Conservation (phyloP, 1,284 basidiomycete genomes). For the Leucoagaricus sp. region DNA sequence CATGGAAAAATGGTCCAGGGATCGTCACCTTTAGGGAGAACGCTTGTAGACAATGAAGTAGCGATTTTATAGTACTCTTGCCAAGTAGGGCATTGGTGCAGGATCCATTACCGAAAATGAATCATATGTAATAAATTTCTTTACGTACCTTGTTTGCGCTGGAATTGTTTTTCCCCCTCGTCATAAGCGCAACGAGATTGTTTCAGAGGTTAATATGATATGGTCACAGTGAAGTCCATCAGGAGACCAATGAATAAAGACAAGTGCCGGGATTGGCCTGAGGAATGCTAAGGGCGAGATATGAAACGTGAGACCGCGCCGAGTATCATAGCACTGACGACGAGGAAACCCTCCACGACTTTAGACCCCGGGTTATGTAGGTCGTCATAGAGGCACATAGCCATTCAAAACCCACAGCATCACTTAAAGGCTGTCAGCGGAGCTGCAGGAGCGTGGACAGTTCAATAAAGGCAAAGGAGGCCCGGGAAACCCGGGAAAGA, state of each 20-base stretch:
- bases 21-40: neutral
- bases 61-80: neutral
- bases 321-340: neutral
- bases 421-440: too few species aligned
- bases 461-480: neutral
- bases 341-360: neutral
- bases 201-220: neutral
- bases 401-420: too few species aligned
- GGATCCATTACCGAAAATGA: neutral
- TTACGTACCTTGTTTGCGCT: neutral
- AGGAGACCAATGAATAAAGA: neutral
- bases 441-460: neutral
- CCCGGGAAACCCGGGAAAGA: neutral
- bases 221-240: neutral
- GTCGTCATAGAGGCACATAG: too few species aligned
- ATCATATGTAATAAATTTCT: neutral
- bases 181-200: neutral
- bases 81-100: too few species aligned
- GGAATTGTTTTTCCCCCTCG: neutral
- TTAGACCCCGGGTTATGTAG: neutral
- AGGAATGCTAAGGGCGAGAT: too few species aligned
- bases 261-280: neutral
- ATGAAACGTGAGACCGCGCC: neutral
- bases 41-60: neutral
- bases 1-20: neutral